These are phyloP conservation scores for Moesziomyces sp. DNA, from an alignment of 1,284 basidiomycete genomes.

Conservation along the genomic window DNA sequence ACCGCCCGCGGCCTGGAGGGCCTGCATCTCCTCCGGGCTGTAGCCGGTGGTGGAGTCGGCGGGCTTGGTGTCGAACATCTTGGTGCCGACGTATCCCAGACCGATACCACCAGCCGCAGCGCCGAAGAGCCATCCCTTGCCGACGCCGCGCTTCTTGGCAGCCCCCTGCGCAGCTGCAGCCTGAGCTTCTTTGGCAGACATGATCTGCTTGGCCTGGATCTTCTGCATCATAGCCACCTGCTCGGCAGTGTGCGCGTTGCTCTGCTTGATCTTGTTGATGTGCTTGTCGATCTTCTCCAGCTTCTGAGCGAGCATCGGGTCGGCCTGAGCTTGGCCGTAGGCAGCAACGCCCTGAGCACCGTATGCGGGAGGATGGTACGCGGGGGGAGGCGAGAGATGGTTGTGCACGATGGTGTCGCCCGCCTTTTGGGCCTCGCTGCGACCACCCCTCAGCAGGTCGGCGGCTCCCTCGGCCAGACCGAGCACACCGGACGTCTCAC, in stretches of 20 bases:
- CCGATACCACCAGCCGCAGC: conserved; percentile 4
- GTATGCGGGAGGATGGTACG: conserved; percentile 5
- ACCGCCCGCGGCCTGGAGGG: conserved; percentile 19
- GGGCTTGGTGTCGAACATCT: conserved; percentile 35
- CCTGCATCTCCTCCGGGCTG: conserved; percentile 18
- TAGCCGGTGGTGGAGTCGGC: conserved; percentile 20
- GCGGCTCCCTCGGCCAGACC: conserved; percentile 2
- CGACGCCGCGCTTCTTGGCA: conserved; percentile 8
- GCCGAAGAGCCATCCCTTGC: conserved; percentile 1
- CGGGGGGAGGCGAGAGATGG: background rate
- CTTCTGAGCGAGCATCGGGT: background rate
- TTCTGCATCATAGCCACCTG: conserved; percentile 22
- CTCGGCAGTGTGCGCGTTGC: background rate
- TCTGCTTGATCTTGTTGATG: conserved; percentile 5
- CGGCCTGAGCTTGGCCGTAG: background rate
- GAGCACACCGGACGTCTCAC: background rate
- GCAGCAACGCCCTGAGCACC: background rate
- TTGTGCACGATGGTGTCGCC: conserved; percentile 6
- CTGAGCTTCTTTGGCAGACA: background rate
- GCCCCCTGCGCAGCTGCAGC: background rate
- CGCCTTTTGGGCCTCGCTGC: background rate
- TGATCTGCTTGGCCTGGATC: conserved; percentile 20
- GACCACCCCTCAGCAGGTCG: background rate
- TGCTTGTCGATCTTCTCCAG: conserved; percentile 2
- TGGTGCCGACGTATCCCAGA: conserved; percentile 15